These are phyloP conservation scores for Phytophthora brassicae DNA, from an alignment of 352 stramenopile genomes.

Conservation along the genomic window DNA sequence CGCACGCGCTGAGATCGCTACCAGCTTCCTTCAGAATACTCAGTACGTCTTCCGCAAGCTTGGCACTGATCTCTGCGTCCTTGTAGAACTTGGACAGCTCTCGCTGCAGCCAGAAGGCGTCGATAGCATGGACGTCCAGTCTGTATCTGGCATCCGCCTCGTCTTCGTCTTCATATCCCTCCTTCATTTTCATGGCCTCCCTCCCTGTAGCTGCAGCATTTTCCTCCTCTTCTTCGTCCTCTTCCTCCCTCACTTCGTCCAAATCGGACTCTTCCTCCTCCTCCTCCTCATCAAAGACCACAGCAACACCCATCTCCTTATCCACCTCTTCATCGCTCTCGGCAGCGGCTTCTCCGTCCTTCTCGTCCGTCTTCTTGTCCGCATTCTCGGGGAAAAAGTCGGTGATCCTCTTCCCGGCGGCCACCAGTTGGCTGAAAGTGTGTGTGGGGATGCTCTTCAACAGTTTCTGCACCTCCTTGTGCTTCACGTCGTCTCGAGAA, in stretches of 20 bases:
- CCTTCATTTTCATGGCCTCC: constrained; percentile 77
- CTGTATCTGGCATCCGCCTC: constrained; percentile 66
- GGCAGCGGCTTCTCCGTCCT: constrained; percentile 20
- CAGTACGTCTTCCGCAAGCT: constrained; percentile 92
- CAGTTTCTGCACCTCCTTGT: constrained; percentile 82
- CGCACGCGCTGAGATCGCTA: constrained; percentile 84
- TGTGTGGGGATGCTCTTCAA: constrained; percentile 78
- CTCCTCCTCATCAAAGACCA: constrained; percentile 98
- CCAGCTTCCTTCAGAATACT: constrained; percentile 64
- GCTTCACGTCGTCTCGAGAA: constrained; percentile 85
- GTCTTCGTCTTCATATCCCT: constrained; percentile 67
- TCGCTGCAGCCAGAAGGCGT: constrained; percentile 98
- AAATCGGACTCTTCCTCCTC: constrained; percentile 94
- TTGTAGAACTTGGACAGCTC: constrained; percentile 95
- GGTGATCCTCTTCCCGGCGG: constrained; percentile 84
- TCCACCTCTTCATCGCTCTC: constrained; percentile 78
- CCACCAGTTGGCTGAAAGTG: constrained; percentile 83
- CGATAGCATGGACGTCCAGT: constrained; percentile 95
- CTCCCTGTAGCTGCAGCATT: constrained; percentile 11
- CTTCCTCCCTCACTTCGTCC: constrained; percentile 86
- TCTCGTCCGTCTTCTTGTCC: constrained; percentile 35
- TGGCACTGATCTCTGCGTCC: constrained; percentile 93
- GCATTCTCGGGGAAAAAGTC: constrained; percentile 69
- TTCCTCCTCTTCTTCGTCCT: constrained; percentile 67
- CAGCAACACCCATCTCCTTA: constrained; percentile 97